A percentile compares a stretch with the other conserved stretches of the same genome.
Evolutionary conservation across 2,329 filamentous ascomycete genomes (phyloP).

Genomic region (Diplodia sapinea): DNA sequence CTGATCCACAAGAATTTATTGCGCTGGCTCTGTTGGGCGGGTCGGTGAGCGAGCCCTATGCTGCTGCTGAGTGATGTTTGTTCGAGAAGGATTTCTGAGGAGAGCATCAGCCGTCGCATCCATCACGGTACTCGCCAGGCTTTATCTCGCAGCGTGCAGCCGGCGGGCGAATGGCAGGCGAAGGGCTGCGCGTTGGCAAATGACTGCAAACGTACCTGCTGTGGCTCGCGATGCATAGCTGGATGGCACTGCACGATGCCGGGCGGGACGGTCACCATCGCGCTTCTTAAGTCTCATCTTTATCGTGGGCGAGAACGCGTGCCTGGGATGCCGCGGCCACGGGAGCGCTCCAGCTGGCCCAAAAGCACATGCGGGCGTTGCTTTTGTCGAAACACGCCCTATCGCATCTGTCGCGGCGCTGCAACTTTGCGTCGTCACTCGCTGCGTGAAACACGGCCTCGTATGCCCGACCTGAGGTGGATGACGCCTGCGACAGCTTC

Average conservation of each 20-base stretch:
- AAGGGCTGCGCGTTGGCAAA: too few relatives aligned
- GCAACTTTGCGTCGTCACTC: slow-evolving; percentile 4
- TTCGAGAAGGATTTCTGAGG: slow-evolving; percentile 15
- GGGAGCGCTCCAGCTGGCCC: slow-evolving; percentile 21
- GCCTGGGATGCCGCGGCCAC: not conserved
- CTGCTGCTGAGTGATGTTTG: slow-evolving; percentile 22
- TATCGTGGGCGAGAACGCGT: slow-evolving; percentile 14
- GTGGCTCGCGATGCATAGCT: slow-evolving; percentile 21
- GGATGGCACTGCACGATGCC: slow-evolving; percentile 1
- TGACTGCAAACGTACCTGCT: slow-evolving; percentile 12
- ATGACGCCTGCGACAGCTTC: slow-evolving; percentile 16
- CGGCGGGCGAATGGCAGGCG: not conserved
- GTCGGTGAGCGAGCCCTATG: slow-evolving; percentile 22
- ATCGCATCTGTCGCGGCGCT: slow-evolving; percentile 14
- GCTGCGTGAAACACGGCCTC: slow-evolving; percentile 14
- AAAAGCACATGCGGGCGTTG: slow-evolving; percentile 21
- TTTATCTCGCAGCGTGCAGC: slow-evolving; percentile 4
- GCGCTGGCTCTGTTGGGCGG: too few relatives aligned
- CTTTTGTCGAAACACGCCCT: slow-evolving; percentile 31
- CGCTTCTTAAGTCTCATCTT: slow-evolving; percentile 9
- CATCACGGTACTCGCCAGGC: slow-evolving; percentile 13
- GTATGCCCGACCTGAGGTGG: slow-evolving; percentile 8
- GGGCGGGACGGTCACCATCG: not conserved
- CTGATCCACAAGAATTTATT: not conserved
- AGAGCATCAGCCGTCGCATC: slow-evolving; percentile 15